Evolutionary conservation across 371 early-diverging fungal genomes (phyloP).

Genomic region (Mucor piriformis): DNA sequence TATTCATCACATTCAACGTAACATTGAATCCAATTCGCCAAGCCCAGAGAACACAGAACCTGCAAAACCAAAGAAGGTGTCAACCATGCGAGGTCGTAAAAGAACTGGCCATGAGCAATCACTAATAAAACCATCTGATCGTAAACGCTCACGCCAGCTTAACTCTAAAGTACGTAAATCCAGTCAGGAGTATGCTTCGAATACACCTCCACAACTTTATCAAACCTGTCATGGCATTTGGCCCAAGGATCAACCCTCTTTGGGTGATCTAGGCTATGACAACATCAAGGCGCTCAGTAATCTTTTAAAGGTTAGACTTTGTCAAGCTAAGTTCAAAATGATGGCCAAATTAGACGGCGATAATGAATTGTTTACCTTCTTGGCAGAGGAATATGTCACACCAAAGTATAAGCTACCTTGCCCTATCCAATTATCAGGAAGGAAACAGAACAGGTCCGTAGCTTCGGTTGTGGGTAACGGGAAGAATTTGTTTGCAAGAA

Average conservation of each 20-base stretch:
- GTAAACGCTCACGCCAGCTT: constrained; percentile 10
- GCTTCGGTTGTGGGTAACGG: constrained; percentile 22
- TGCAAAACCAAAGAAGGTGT: neutral
- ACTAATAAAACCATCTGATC: neutral
- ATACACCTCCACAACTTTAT: neutral
- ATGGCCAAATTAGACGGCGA: constrained; percentile 26
- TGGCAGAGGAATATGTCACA: constrained; percentile 12
- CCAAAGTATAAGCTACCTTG: constrained; percentile 1
- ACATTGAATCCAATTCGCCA: neutral
- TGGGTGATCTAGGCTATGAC: constrained; percentile 27
- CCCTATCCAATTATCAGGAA: neutral
- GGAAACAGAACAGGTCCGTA: constrained; percentile 12
- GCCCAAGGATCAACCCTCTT: constrained; percentile 16
- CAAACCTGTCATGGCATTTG: constrained; percentile 24
- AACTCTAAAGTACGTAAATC: neutral
- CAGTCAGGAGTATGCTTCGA: too few relatives aligned
- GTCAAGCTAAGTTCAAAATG: constrained; percentile 35
- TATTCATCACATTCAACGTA: constrained; percentile 16
- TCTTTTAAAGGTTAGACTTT: constrained; percentile 28
- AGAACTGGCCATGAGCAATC: neutral
- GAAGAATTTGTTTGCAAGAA: constrained; percentile 16
- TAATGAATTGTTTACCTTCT: constrained; percentile 18
- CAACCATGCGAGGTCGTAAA: constrained; percentile 8
- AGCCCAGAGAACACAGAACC: constrained; percentile 6
- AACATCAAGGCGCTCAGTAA: constrained; percentile 26